These are phyloP conservation scores for Trypanosoma mega DNA, from an alignment of 208 protist species.

Conservation along the genomic window DNA sequence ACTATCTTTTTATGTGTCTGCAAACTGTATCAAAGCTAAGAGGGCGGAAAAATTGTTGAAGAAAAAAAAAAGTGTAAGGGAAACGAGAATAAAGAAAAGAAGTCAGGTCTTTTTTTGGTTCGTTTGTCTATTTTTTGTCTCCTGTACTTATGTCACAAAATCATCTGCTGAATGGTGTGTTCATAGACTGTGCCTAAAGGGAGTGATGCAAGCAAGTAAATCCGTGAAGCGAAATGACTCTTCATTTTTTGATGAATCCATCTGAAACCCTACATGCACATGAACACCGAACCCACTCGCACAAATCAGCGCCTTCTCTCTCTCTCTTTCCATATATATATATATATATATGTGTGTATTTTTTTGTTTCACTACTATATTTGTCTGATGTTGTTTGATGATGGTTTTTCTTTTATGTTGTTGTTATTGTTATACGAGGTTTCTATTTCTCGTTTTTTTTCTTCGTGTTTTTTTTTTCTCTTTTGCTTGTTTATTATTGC, in stretches of 20 bases:
- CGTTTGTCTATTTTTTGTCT: not conserved
- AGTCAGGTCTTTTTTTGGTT: not conserved
- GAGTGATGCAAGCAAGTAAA: too few relatives aligned
- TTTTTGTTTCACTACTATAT: constrained; percentile 11
- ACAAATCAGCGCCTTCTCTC: constrained; percentile 10
- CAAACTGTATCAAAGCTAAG: not conserved
- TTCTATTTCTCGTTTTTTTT: too few relatives aligned
- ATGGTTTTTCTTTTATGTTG: too few relatives aligned
- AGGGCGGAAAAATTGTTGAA: not conserved
- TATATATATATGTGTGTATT: constrained; percentile 14
- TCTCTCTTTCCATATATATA: constrained; percentile 10
- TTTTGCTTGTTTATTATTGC: too few relatives aligned
- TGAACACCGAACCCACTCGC: too few relatives aligned
- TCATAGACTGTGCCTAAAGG: too few relatives aligned
- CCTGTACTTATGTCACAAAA: too few relatives aligned
- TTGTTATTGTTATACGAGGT: too few relatives aligned
- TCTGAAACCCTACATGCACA: not conserved
- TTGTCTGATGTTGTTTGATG: too few relatives aligned
- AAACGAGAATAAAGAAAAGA: not conserved
- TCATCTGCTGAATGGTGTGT: too few relatives aligned
- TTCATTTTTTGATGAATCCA: not conserved
- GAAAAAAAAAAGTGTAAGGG: constrained; percentile 2
- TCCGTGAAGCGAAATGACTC: too few relatives aligned
- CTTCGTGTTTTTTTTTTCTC: too few relatives aligned
- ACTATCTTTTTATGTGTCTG: not conserved